Evolutionary conservation across 371 early-diverging fungal species (phyloP).

Genomic region (Mortierella sp.): DNA sequence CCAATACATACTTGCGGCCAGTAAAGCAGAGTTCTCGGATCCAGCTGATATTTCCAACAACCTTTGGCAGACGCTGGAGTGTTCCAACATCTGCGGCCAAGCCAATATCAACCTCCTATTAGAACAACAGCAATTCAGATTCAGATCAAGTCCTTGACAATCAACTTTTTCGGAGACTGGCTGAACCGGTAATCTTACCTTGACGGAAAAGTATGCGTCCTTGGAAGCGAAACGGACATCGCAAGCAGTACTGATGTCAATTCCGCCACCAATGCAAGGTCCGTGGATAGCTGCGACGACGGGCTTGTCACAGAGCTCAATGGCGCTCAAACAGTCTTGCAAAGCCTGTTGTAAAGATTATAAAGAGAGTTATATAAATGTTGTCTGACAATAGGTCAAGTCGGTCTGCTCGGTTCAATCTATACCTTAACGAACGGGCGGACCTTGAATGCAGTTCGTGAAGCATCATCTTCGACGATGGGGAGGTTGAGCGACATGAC

Average conservation of each 20-base stretch:
- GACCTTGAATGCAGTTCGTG: slow-evolving; percentile 50
- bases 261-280: slow-evolving; percentile 91
- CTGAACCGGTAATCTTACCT: slow-evolving; percentile 69
- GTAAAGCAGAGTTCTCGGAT: slow-evolving; percentile 92
- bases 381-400: neutral
- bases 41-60: slow-evolving; percentile 92
- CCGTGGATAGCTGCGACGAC: slow-evolving; percentile 93
- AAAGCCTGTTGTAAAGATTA: slow-evolving; percentile 56
- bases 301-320: slow-evolving; percentile 89
- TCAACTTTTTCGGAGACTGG: neutral
- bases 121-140: neutral
- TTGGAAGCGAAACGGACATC: slow-evolving; percentile 90
- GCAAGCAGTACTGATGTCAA: slow-evolving; percentile 91
- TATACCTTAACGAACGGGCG: slow-evolving; percentile 48
- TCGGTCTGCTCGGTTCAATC: neutral
- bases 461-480: slow-evolving; percentile 36
- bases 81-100: slow-evolving; percentile 91
- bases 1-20: slow-evolving; percentile 71
- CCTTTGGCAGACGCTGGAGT: slow-evolving; percentile 94
- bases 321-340: slow-evolving; percentile 78
- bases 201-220: slow-evolving; percentile 88
- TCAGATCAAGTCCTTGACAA: neutral
- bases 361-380: neutral
- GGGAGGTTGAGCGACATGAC: slow-evolving; percentile 52
- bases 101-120: slow-evolving; percentile 89